Conservation (phyloP, 2,329 filamentous ascomycete species). For the Mariannaea elegans region DNA sequence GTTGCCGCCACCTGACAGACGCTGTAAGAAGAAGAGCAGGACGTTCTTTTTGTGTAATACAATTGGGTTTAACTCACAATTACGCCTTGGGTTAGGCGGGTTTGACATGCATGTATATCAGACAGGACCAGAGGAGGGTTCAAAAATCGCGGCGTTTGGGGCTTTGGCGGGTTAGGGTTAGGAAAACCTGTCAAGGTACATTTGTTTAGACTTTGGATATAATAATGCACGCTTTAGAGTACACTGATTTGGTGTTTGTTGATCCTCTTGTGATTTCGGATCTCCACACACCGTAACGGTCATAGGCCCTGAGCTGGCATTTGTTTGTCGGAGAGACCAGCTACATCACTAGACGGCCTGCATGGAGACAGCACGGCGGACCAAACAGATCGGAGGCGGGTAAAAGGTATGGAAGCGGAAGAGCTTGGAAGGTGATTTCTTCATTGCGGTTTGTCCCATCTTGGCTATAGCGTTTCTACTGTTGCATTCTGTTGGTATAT, state of each 20-base stretch:
- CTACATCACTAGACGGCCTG: too few species aligned
- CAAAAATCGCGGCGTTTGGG: slow-evolving; percentile 16
- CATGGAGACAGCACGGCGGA: too few species aligned
- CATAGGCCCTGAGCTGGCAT: too few species aligned
- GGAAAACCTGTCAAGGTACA: slow-evolving; percentile 3
- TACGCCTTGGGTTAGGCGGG: slow-evolving; percentile 2
- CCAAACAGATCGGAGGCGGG: too few species aligned
- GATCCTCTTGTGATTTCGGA: not conserved
- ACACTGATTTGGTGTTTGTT: not conserved
- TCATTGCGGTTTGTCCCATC: too few species aligned
- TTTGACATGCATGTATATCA: slow-evolving; percentile 13
- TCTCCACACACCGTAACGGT: too few species aligned
- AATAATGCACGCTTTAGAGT: slow-evolving; percentile 13
- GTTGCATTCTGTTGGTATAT: too few species aligned
- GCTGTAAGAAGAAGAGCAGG: not conserved
- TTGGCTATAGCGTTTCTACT: too few species aligned
- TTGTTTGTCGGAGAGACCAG: too few species aligned
- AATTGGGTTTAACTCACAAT: not conserved
- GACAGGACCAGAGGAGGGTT: slow-evolving; percentile 4
- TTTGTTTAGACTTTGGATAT: slow-evolving; percentile 2
- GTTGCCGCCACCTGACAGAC: not conserved
- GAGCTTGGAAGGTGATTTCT: too few species aligned
- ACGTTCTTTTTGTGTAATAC: slow-evolving; percentile 2
- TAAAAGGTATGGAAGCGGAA: too few species aligned
- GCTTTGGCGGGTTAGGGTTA: slow-evolving; percentile 2